Conservation (phyloP, 2,329 filamentous ascomycete genomes). For the Incumbomyces lentus region DNA sequence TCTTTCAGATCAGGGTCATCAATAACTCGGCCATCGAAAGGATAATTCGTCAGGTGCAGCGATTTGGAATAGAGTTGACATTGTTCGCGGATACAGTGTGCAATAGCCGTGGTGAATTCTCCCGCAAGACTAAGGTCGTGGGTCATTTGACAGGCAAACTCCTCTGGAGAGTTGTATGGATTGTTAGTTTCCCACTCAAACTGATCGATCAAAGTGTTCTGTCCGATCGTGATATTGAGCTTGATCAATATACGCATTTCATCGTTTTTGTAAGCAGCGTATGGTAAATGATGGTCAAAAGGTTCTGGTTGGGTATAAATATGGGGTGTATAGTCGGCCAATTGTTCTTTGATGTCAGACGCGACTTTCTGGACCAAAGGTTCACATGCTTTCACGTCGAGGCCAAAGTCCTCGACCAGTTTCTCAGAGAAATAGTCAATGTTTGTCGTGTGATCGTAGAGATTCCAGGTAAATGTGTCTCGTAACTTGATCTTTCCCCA, state of each 20-base stretch:
- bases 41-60: constrained; percentile 83
- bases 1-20: constrained; percentile 83
- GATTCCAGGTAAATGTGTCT: constrained; percentile 97
- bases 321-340: constrained; percentile 87
- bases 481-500: constrained; percentile 90
- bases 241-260: constrained; percentile 96
- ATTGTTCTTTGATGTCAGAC: constrained; percentile 71
- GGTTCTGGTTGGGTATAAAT: constrained; percentile 83
- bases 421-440: constrained; percentile 78
- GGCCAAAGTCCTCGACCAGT: constrained; percentile 72
- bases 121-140: constrained; percentile 82
- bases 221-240: constrained; percentile 93
- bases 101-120: constrained; percentile 94
- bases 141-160: constrained; percentile 83
- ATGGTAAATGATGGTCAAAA: constrained; percentile 79
- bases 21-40: constrained; percentile 85
- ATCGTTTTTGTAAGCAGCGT: constrained; percentile 93
- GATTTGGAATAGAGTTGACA: constrained; percentile 88
- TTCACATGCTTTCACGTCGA: constrained; percentile 56
- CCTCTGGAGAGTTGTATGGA: constrained; percentile 82
- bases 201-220: constrained; percentile 87
- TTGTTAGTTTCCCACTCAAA: constrained; percentile 99
- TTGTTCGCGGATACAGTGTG: constrained; percentile 94
- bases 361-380: constrained; percentile 53
- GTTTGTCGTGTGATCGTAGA: constrained; percentile 76